Evolutionary conservation across 768 basidiomycete genomes (phyloP), one percentile per base, ranked within the genome.

Genomic region (Fistulinella prunicolor): DNA sequence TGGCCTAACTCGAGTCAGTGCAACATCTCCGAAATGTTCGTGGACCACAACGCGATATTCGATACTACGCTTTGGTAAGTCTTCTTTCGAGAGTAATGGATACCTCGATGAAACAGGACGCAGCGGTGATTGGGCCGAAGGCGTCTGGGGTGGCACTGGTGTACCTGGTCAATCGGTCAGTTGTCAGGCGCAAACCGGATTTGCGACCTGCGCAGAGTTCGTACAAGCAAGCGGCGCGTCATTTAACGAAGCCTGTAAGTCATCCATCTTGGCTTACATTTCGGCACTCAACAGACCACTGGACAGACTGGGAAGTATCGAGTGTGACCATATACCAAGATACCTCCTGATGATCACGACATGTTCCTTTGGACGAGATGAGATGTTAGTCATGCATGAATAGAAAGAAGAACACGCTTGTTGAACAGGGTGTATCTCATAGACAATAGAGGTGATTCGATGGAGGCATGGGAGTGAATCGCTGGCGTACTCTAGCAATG

Each of bases 71-170:
- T 94, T 43, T 91, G 90, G 83, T 86, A 61, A 44, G 56, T 34
- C 9, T 55, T 48, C 51, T 13, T 46, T 28, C 16, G n/a, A 24
- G 30, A 24, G 14, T 9, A n/a, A 17, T 17, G 28, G 29, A 42
- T 19, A 22, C 28, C 21, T 20, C 58, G 43, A 58, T 47, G n/a
- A 34, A n/a, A 39, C 46, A 20, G 12, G 20, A 26, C 46, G 28
- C 51, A 86, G 89, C 58, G 93, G 93, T 50, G 89, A 94, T 56
- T 97, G 93, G 94, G 92, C 93, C 10, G 81, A 83, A 40, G 71
- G 70, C 38, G 85, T 81, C n/a, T 97, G 94, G 94, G 71, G 68
- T 41, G 52, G 58, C 20, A 68, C 84, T 42, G 89, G 89, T 24
- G 77, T 85, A 44, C 89, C 88, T 16, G 93, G 93, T 43, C 93